Conservation (phyloP, 352 stramenopile species). For the Globisporangium cylindrosporum region DNA sequence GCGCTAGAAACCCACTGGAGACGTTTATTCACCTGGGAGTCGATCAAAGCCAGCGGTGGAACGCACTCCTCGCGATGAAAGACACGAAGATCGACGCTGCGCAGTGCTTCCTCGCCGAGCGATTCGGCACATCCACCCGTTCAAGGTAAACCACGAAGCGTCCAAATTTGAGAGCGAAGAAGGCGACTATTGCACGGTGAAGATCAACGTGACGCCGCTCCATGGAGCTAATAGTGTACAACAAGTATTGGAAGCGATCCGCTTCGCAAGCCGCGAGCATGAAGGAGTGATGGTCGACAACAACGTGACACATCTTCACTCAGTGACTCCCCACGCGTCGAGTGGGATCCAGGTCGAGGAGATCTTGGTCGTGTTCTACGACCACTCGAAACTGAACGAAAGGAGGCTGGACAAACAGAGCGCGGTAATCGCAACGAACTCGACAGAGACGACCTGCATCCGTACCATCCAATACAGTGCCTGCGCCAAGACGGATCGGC, state of each 20-base stretch:
- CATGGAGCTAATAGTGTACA: constrained; percentile 23
- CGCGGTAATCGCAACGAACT: too few relatives aligned
- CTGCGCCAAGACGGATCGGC: too few relatives aligned
- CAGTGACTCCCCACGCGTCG: too few relatives aligned
- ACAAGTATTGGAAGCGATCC: constrained; percentile 22
- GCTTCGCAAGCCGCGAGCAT: too few relatives aligned
- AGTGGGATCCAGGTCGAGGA: too few relatives aligned
- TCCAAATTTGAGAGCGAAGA: constrained; percentile 31
- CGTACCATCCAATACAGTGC: too few relatives aligned
- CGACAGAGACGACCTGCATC: too few relatives aligned
- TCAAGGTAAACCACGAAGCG: constrained; percentile 28
- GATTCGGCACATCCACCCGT: constrained; percentile 25
- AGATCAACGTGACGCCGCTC: constrained; percentile 44
- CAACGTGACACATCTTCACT: too few relatives aligned
- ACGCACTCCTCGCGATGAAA: constrained; percentile 25
- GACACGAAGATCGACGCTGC: constrained; percentile 31
- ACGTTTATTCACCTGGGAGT: constrained; percentile 40
- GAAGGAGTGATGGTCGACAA: too few relatives aligned
- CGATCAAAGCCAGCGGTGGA: constrained; percentile 29
- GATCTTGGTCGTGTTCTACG: too few relatives aligned
- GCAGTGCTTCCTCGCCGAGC: constrained; percentile 30
- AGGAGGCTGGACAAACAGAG: too few relatives aligned
- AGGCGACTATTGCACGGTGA: constrained; percentile 25
- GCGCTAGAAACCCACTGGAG: constrained; percentile 27
- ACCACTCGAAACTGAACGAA: too few relatives aligned